Base-by-base conservation (phyloP, 352 stramenopile species). In the Phytophthora tentaculata region DNA sequence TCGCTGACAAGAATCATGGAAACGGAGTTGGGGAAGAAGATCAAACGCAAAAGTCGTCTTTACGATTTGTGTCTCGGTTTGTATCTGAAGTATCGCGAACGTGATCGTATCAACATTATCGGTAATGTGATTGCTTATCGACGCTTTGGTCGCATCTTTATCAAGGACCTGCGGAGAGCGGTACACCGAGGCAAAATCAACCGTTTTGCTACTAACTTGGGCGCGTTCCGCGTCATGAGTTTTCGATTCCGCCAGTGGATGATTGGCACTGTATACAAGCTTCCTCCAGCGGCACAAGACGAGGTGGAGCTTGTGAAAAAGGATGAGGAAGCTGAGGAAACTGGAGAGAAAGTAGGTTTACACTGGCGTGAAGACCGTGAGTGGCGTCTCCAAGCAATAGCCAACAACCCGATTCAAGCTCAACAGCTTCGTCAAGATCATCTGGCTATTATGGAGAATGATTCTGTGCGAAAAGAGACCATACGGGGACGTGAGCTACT, bases 1-100 rank as follows among this genome's bases (percentile, higher is more conserved):
- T 71, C 60, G 35, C 61, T 91, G 8, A 79, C 77, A 9, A 64
- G 83, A 10, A 89, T 91, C 22, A 91, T 89, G 80, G 77, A 89
- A 60, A 89, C 81, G 1, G 66, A 79, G 3, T 50, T 91, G 23
- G 81, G 79, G 1, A 61, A 77, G 49, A 78, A 74, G 41, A 82
- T 89, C 35, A 88, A 88, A 55, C 70, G 76, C 24, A 88, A 89
- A 76, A 88, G 76, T 43, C 79, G 71, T 2, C 56, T 88, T 54
- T 88, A 91, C 48, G 75, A 87, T 39, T 37, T 89, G 10, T 89
- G 81, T 14, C 64, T 91, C 17, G 56, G 60, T 16, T 61, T 89
- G 52, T 91, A 88, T 44, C 35, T 89, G 35, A 81, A 77, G 8
- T 91, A 83, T 43, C 75, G 83, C 0, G 79, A 86, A 49, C 80